Evolutionary conservation across 148 eudicot species (phyloP).

Genomic region (Fagopyrum homotropicum): DNA sequence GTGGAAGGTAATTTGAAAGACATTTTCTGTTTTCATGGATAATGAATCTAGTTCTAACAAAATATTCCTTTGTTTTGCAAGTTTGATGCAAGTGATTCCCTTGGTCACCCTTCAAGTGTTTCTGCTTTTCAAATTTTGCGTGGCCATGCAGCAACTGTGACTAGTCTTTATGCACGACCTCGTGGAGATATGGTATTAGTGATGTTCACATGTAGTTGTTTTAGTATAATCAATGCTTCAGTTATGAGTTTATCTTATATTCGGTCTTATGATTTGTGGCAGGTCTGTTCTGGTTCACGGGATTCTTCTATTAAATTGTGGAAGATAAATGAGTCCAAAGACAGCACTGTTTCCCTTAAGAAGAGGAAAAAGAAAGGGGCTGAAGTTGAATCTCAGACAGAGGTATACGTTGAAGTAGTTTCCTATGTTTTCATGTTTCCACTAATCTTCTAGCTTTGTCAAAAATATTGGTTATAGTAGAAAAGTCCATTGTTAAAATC

Average conservation of each 20-base stretch:
- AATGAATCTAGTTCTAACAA: neutral
- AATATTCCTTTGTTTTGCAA: slow-evolving; percentile 18
- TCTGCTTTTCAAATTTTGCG: slow-evolving; percentile 63
- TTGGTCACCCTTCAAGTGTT: slow-evolving; percentile 36
- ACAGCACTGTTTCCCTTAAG: slow-evolving; percentile 52
- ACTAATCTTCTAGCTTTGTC: neutral
- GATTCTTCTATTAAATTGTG: slow-evolving; percentile 81
- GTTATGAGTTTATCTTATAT: neutral
- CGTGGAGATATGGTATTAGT: slow-evolving; percentile 68
- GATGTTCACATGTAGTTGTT: neutral
- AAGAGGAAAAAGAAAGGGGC: slow-evolving; percentile 61
- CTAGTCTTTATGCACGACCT: slow-evolving; percentile 62
- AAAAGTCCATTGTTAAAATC: neutral
- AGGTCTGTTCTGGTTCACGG: slow-evolving; percentile 98
- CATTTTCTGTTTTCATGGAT: neutral
- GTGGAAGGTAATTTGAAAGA: slow-evolving; percentile 60
- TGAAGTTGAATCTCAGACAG: slow-evolving; percentile 44
- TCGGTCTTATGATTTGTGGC: slow-evolving; percentile 13
- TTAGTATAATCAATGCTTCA: neutral
- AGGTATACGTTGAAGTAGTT: slow-evolving; percentile 34
- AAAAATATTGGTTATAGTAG: neutral
- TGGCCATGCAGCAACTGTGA: slow-evolving; percentile 78
- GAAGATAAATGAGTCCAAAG: slow-evolving; percentile 48
- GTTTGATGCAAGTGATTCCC: slow-evolving; percentile 42
- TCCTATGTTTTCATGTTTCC: neutral